Evolutionary conservation across 2,329 filamentous ascomycete species (phyloP), one percentile per base, ranked within the genome.

Genomic region (Didymella exigua): DNA sequence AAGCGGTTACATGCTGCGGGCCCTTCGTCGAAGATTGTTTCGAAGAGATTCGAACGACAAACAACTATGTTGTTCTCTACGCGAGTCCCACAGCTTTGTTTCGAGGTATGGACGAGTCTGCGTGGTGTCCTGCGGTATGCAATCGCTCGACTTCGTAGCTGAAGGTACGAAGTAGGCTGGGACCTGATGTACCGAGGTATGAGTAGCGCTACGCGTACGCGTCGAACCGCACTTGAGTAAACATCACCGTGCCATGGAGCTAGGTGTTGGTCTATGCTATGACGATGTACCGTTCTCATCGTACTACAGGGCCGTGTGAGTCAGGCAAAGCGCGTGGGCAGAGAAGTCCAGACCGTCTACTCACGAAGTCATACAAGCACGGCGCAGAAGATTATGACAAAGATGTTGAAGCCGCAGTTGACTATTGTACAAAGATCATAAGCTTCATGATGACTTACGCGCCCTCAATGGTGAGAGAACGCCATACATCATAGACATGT

Each of bases 371-470:
- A 49, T 30, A 27, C 16, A 37, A 18, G 23, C 14, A 36, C 8
- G 18, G 27, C 26, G 30, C n/a, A 37, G n/a, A 34, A 31, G 21
- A 23, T 42, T 19, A 45, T 60, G 67, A 60, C 56, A 63, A 62
- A 62, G 18, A 51, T 67, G 68, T 63, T 66, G 65, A 71, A 73
- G 71, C 66, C 64, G 67, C 67, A 69, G 63, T 67, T 63, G 62
- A 69, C 69, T 74, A 74, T 68, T 74, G 59, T 74, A 75, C 72
- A 71, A 55, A 49, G 67, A 61, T 70, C 70, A 70, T 74, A 63
- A 68, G 67, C 66, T 63, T 71, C 70, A 65, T 73, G 71, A 69
- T 72, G 67, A 64, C 63, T 66, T 60, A 55, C 49, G 58, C 64
- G 67, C 65, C 62, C 45, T 58, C 51, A 60, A 56, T 18, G 29